Percentiles rank a stretch among this genome's conserved stretches.
These are phyloP conservation scores for Tulasnella sp. DNA, from an alignment of 768 basidiomycete species.

Conservation along the genomic window DNA sequence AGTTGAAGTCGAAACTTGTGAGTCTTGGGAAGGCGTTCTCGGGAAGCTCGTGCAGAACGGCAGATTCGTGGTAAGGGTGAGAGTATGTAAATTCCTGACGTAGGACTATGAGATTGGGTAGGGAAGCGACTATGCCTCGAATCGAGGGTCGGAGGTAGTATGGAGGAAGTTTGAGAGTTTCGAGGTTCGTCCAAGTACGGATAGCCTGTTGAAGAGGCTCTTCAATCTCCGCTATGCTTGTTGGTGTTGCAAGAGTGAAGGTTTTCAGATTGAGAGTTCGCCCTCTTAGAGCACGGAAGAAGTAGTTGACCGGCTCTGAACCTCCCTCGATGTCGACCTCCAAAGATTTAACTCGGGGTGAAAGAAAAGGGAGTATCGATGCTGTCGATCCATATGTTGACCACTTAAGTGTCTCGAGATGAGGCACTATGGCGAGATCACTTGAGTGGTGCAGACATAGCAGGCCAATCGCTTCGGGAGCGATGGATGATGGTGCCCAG, in stretches of 20 bases:
- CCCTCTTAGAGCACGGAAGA: not conserved
- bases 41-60: too few relatives aligned
- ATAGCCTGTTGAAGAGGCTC: not conserved
- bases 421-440: not conserved
- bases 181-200: not conserved
- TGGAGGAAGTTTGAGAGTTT: not conserved
- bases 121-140: not conserved
- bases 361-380: not conserved
- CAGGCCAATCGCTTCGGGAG: not conserved
- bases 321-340: not conserved
- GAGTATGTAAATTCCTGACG: not conserved
- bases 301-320: not conserved
- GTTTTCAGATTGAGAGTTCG: not conserved
- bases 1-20: too few relatives aligned
- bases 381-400: not conserved
- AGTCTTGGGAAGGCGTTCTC: too few relatives aligned
- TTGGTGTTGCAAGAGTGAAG: not conserved
- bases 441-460: not conserved
- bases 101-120: not conserved
- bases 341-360: not conserved
- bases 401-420: not conserved
- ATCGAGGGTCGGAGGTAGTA: not conserved
- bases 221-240: not conserved
- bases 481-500: not conserved
- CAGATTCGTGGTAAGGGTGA: too few relatives aligned